Evolutionary conservation across 768 basidiomycete species (phyloP), one percentile per base, ranked within the genome.

Genomic region (Cystobasidiopsis lactophilus): DNA sequence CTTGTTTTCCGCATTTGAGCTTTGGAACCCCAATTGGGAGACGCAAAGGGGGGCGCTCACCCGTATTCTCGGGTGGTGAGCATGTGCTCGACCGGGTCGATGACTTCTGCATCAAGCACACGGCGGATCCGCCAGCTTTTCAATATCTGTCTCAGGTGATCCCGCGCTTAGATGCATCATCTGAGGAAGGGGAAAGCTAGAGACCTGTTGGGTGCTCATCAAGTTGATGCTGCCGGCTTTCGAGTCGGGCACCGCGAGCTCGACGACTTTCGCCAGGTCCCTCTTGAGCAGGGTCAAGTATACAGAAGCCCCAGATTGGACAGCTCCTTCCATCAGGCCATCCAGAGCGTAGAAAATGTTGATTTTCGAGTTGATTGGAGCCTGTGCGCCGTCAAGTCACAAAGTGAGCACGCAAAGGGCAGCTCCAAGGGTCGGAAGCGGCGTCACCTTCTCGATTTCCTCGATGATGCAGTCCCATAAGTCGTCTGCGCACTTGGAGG

Each of bases 261-360:
- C 60, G 10, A 70, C 65, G 18, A 71, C 56, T 31, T 60, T 58
- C 23, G 43, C 63, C 3, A 71, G 55, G 54, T 70, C 66, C 19
- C 64, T 50, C 13, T 60, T 58, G 18, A 69, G 59, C 29, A 64
- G 58, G 3, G 52, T 59, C 1, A 62, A 50, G 56, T 69, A 69
- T 7, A 66, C 65, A 5, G 64, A 60, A 31, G 64, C 62, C 49
- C 52, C 35, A 47, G 60, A 23, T 3, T 23, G 52, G 40, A 50
- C 30, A 35, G 27, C 47, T 45, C 55, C 57, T 48, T 63, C 61
- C 19, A 63, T 50, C 13, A 71, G 60, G 2, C 66, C 60, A 58
- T 71, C 70, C 53, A 71, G 59, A 51, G 69, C 63, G 63, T 70
- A 70, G 19, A 71, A 59, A 33, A 71, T 61, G 60, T 71, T 70